Evolutionary conservation across 352 stramenopile species (phyloP), one percentile per base, ranked within the genome.

Genomic region (Stramenopiles sp.): DNA sequence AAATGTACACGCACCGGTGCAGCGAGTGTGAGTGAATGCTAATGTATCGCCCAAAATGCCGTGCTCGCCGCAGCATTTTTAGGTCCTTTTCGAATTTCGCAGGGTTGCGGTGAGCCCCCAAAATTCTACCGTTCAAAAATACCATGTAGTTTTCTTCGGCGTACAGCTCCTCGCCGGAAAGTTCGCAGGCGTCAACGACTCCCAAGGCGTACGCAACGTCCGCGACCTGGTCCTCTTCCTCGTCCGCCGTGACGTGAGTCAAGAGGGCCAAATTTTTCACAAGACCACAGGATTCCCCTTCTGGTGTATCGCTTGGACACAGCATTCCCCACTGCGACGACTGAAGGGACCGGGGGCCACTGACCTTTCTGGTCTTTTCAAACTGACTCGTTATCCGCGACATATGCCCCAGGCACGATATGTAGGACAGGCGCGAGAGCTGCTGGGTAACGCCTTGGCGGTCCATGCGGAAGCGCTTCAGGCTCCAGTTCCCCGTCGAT

Each of bases 401-500:
- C 96, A 99, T 99, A 92, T 98, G 98, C 25, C 95, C 95, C 31
- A 99, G 78, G 4, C 93, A 93, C 12, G 91, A 97, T 83, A 99
- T 98, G 84, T 98, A 99, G 34, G 88, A 97, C 1, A 99, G 85
- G 3, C 95, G 86, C 48, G 89, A 96, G 1, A 99, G 85, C 4
- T 98, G 92, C 83, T 99, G 94, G 0, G 92, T 97, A 18, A 97
- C 91, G 73, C 90, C 96, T 25, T 94, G 92, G 34, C 95, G 90
- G 78, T 99, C 96, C 94, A 99, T 99, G 34, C 93, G 88, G 84
- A 99, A 99, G 32, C 95, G 90, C 83, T 99, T 98, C 2, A 99
- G 83, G 34, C 96, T 96, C 96, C 96, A 99, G 83, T 99, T 99
- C 37, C 95, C 89, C 1, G 87, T 94, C 0, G 87, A 90, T 78